phyloP scores from a whole-genome alignment of 2,329 filamentous ascomycete genomes.

The Exserohilum turcica region DNA sequence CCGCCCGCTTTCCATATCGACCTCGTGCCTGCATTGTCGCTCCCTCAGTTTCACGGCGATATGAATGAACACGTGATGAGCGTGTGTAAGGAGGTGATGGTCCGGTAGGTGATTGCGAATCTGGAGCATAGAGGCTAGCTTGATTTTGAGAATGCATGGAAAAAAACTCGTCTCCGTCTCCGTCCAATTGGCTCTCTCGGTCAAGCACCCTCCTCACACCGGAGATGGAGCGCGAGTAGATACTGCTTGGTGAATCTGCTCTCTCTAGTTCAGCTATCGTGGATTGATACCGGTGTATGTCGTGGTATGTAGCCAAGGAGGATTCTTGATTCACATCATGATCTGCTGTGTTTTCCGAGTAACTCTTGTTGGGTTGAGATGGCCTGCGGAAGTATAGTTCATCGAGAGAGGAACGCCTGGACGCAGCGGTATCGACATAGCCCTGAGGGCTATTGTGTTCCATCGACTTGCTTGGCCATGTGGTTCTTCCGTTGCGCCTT shows the following conservation, averaged over 20 bases:
- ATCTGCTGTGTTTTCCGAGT: not conserved
- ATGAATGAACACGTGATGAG: too few species aligned
- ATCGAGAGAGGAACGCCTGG: not conserved
- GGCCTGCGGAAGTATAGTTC: not conserved
- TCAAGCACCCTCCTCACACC: not conserved
- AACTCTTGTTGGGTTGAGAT: not conserved
- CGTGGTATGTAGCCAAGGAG: not conserved
- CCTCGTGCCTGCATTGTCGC: not conserved
- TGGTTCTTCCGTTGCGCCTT: too few species aligned
- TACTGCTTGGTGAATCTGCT: slow-evolving; percentile 6
- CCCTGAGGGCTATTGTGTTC: not conserved
- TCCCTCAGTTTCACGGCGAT: not conserved
- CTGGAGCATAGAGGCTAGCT: too few species aligned
- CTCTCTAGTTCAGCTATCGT: not conserved
- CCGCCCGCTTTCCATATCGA: too few species aligned
- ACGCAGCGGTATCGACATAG: not conserved
- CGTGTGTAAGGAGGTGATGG: too few species aligned
- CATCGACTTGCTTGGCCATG: not conserved
- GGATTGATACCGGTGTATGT: not conserved
- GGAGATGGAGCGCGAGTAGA: slow-evolving; percentile 10
- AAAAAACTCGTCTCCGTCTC: not conserved
- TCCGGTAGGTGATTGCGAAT: too few species aligned
- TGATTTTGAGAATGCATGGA: too few species aligned
- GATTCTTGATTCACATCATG: not conserved
- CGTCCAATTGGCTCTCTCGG: not conserved